Percentiles rank a stretch among this genome's conserved stretches.
phyloP scores from a whole-genome alignment of 768 basidiomycete species.

The Omphalotus guepiniiformis region DNA sequence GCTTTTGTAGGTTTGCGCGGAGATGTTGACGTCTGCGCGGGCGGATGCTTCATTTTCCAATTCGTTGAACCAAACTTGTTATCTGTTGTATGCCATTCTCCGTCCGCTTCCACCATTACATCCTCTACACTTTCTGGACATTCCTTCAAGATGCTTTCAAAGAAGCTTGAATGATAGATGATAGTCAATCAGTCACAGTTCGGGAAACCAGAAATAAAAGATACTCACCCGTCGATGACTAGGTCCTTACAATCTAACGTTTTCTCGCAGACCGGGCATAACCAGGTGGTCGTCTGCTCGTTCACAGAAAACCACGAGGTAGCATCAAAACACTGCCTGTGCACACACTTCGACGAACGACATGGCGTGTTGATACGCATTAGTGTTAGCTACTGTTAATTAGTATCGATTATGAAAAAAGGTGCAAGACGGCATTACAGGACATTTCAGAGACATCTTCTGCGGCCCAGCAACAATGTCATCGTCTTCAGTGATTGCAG shows the following conservation, averaged over 20 bases:
- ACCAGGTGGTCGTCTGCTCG: slow-evolving; percentile 94
- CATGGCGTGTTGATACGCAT: slow-evolving; percentile 80
- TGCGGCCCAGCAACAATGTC: slow-evolving; percentile 89
- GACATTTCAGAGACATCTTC: slow-evolving; percentile 90
- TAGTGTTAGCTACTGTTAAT: slow-evolving; percentile 60
- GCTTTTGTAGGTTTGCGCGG: slow-evolving; percentile 30
- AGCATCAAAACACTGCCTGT: slow-evolving; percentile 95
- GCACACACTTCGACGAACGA: slow-evolving; percentile 83
- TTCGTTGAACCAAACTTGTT: slow-evolving; percentile 71
- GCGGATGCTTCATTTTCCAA: slow-evolving; percentile 63
- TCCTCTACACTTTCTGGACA: slow-evolving; percentile 84
- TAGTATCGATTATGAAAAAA: neutral
- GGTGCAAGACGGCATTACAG: slow-evolving; percentile 72
- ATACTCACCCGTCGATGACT: slow-evolving; percentile 82
- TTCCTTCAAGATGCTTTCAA: slow-evolving; percentile 75
- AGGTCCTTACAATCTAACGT: slow-evolving; percentile 74
- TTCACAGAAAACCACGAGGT: slow-evolving; percentile 92
- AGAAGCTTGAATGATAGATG: slow-evolving; percentile 54
- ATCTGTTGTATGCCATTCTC: slow-evolving; percentile 94
- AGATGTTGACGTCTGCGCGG: slow-evolving; percentile 21
- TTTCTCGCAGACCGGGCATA: slow-evolving; percentile 91
- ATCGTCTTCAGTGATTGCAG: slow-evolving; percentile 66
- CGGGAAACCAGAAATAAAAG: neutral
- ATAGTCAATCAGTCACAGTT: neutral
- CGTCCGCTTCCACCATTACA: slow-evolving; percentile 90